Evolutionary conservation across 306 rosid species (phyloP), one percentile per base, ranked within the genome.

Genomic region (Vicia sativa): DNA sequence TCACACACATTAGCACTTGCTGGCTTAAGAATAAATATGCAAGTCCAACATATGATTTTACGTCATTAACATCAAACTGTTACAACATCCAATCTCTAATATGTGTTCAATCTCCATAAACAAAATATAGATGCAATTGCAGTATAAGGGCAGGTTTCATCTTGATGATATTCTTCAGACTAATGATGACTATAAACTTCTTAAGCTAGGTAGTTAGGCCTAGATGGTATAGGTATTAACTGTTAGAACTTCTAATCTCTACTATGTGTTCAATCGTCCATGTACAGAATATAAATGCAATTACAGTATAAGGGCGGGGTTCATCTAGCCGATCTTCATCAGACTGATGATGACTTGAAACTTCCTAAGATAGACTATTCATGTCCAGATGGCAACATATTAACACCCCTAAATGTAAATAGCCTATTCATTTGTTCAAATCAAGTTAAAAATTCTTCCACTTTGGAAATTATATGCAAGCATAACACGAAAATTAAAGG

Each of bases 21-120:
- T 53, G 59, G 59, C 23, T 53, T 15, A 23, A 53, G 9, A 53
- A 53, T 53, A 23, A 52, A 21, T 53, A 53, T 23, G 59, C 34
- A 11, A 53, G 23, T 19, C 29, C 28, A 5, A 21, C 9, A 23
- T 11, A 11, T 53, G 35, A 52, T 53, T 53, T 53, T 23, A 53
- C 9, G 8, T 23, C 14, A 23, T 21, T 23, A 34, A 53, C 34
- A 5, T 5, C 4, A 16, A 53, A 53, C 3, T 9, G 14, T 53
- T 53, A 53, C 34, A 21, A 52, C 31, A 11, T 53, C 29, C 34
- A 54, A 54, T 12, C 8, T 54, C 61, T 25, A 54, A 11, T 19
- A 19, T 12, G 5, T 6, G 6, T 25, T 12, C 16, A 54, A 25
- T 53, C 59, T 52, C 14, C 59, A 53, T 21, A 53, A 2, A 53